A percentile compares a stretch with the other conserved stretches of the same genome.
Evolutionary conservation across 2,329 filamentous ascomycete species (phyloP).

Genomic region (Thielaviopsis musarum): DNA sequence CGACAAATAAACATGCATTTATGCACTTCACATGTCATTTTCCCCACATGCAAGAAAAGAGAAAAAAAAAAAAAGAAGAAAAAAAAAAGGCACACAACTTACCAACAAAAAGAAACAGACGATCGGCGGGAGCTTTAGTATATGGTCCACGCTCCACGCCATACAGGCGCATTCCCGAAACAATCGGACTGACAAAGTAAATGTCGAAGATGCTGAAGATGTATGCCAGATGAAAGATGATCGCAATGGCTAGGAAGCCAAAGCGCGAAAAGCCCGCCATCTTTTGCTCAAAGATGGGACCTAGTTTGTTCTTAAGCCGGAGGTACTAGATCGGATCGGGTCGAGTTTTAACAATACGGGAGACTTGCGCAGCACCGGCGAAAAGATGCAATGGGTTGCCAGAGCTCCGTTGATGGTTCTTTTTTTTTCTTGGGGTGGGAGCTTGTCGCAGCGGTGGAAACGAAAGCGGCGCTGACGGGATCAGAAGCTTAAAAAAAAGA

Average conservation of each 20-base stretch:
- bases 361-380: not conserved
- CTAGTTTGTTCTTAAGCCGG: not conserved
- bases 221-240: conserved; percentile 87
- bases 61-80: not conserved
- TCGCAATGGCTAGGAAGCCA: conserved; percentile 72
- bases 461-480: not conserved
- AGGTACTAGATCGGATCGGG: not conserved
- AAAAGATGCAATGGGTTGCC: no score
- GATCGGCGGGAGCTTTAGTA: conserved; percentile 62
- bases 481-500: not conserved
- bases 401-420: not conserved
- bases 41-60: not conserved
- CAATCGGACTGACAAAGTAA: conserved; percentile 95
- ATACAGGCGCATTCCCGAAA: conserved; percentile 83
- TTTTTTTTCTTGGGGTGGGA: not conserved
- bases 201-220: conserved; percentile 95
- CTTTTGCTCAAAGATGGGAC: not conserved
- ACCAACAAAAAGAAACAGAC: conserved; percentile 89
- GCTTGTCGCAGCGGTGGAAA: not conserved
- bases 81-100: conserved; percentile 14
- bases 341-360: not conserved
- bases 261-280: conserved; percentile 34
- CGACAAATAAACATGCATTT: not conserved
- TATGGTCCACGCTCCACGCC: conserved; percentile 43
- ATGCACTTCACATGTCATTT: not conserved